phyloP scores from a whole-genome alignment of 108 stramenopile species.

The Epipyxis sp. region DNA sequence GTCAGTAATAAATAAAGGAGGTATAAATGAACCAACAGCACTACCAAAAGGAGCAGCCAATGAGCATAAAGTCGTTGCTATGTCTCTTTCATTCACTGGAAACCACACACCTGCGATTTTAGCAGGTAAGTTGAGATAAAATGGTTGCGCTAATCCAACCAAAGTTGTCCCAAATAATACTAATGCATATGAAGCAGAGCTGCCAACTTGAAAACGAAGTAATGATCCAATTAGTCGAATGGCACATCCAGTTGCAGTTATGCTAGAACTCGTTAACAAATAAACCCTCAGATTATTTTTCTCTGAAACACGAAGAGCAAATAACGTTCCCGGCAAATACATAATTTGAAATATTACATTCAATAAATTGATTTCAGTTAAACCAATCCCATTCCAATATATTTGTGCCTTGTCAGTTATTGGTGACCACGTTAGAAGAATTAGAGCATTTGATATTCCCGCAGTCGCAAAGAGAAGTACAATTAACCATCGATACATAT shows the following conservation, averaged over 20 bases:
- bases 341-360: constrained; percentile 20
- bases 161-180: constrained; percentile 40
- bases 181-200: constrained; percentile 28
- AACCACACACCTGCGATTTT: constrained; percentile 47
- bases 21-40: constrained; percentile 42
- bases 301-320: not conserved
- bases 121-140: constrained; percentile 47
- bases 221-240: not conserved
- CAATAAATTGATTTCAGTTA: constrained; percentile 19
- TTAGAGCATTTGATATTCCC: constrained; percentile 25
- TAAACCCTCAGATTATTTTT: not conserved
- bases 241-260: constrained; percentile 15
- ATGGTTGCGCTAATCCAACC: constrained; percentile 49
- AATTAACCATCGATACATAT: constrained; percentile 13
- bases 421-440: constrained; percentile 26
- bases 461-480: not conserved
- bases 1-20: constrained; percentile 28
- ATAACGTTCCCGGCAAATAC: constrained; percentile 24
- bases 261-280: not conserved
- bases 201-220: not conserved
- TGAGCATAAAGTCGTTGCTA: constrained; percentile 38
- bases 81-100: constrained; percentile 38
- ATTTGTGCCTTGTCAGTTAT: constrained; percentile 26
- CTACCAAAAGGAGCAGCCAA: constrained; percentile 46
- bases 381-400: constrained; percentile 17